Conservation (phyloP, 139 green algal genomes). For the Chlorella sp. region DNA sequence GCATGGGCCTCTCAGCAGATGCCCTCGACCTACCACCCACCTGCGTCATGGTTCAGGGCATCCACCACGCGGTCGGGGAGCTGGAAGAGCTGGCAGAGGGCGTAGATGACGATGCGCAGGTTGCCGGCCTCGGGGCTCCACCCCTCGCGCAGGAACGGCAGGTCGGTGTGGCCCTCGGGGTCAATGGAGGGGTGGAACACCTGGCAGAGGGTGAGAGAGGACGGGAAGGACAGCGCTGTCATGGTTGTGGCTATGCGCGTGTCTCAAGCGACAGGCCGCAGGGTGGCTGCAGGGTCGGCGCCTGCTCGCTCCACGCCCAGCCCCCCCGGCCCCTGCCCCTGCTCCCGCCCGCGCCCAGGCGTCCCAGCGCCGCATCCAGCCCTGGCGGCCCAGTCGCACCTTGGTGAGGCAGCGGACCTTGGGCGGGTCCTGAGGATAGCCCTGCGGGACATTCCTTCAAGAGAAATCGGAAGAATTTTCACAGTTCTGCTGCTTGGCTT, state of each 20-base stretch:
- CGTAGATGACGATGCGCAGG: constrained; percentile 6
- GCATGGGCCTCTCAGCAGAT: too few relatives aligned
- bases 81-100: constrained; percentile 20
- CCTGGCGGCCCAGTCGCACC: neutral
- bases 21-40: too few relatives aligned
- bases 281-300: too few relatives aligned
- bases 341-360: too few relatives aligned
- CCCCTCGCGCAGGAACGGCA: constrained; percentile 11
- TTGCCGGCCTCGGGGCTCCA: constrained; percentile 17
- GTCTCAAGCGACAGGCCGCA: too few relatives aligned
- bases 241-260: too few relatives aligned
- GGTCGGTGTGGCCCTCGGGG: constrained; percentile 16
- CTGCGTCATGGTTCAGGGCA: neutral
- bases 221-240: neutral
- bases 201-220: neutral
- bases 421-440: constrained; percentile 15
- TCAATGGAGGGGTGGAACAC: constrained; percentile 30
- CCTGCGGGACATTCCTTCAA: too few relatives aligned
- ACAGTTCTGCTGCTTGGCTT: too few relatives aligned
- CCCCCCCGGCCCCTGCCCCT: too few relatives aligned
- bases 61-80: constrained; percentile 1
- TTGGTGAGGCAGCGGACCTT: constrained; percentile 16
- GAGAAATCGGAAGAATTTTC: too few relatives aligned
- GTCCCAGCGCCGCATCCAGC: too few relatives aligned
- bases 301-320: too few relatives aligned